A percentile compares a stretch with the other conserved stretches of the same genome.
Conservation (phyloP, 2,329 filamentous ascomycete genomes). For the Microcyclospora pomicola region DNA sequence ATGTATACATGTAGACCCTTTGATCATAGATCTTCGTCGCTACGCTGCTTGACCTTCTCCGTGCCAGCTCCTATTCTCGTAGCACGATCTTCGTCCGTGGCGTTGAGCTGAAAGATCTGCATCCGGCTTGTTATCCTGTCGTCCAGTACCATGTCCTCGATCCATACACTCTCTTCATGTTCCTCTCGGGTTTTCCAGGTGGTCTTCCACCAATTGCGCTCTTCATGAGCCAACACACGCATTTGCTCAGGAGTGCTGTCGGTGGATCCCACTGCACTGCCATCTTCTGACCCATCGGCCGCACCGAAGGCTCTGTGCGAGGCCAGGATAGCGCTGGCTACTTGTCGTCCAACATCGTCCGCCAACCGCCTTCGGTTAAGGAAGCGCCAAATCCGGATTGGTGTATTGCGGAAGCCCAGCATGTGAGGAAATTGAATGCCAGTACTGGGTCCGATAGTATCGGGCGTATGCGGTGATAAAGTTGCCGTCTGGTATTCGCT, state of each 20-base stretch:
- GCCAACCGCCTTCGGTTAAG: slow-evolving; percentile 73
- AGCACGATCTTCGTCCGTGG: slow-evolving; percentile 57
- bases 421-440: slow-evolving; percentile 74
- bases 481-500: slow-evolving; percentile 54
- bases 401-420: slow-evolving; percentile 83
- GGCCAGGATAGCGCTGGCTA: slow-evolving; percentile 68
- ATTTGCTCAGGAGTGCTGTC: slow-evolving; percentile 46
- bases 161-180: slow-evolving; percentile 52
- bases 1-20: too few species aligned
- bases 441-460: slow-evolving; percentile 57
- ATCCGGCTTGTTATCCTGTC: slow-evolving; percentile 62
- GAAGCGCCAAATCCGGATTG: slow-evolving; percentile 74
- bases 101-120: slow-evolving; percentile 58
- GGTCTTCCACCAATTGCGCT: slow-evolving; percentile 74
- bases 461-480: slow-evolving; percentile 53
- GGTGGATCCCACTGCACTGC: slow-evolving; percentile 13
- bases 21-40: too few species aligned
- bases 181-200: slow-evolving; percentile 41
- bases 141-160: slow-evolving; percentile 62
- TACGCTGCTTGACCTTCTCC: background rate
- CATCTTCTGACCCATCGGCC: slow-evolving; percentile 6
- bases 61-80: slow-evolving; percentile 23
- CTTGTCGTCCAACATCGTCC: slow-evolving; percentile 74
- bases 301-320: slow-evolving; percentile 34
- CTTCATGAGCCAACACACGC: slow-evolving; percentile 52